Evolutionary conservation across 164 flowering plant species (phyloP).

Genomic region (Vitis rupestris): DNA sequence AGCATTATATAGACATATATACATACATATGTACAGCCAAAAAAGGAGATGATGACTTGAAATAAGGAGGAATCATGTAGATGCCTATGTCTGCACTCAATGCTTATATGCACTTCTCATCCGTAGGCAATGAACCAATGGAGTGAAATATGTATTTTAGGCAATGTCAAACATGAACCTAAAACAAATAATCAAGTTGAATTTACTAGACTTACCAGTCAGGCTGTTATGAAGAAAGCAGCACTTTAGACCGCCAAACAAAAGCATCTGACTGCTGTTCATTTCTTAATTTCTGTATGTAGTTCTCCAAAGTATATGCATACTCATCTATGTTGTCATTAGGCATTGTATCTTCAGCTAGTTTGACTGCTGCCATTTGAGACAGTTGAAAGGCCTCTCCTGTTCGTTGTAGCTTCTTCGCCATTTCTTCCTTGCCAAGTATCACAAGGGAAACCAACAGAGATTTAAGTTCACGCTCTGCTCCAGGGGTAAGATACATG

Average conservation of each 20-base stretch:
- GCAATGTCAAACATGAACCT: background rate
- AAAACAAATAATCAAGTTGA: background rate
- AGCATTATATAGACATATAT: too few relatives aligned
- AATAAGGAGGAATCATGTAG: too few relatives aligned
- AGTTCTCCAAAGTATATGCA: constrained; percentile 54
- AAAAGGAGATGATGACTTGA: too few relatives aligned
- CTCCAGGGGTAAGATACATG: constrained; percentile 69
- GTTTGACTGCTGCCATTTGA: constrained; percentile 76
- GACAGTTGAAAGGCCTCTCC: constrained; percentile 69
- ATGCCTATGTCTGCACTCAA: background rate
- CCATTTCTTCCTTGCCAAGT: constrained; percentile 73
- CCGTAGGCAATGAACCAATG: background rate
- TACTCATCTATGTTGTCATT: constrained; percentile 58
- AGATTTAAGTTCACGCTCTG: constrained; percentile 71
- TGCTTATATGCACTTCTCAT: background rate
- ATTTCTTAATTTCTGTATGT: constrained; percentile 35
- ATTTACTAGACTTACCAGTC: constrained; percentile 8
- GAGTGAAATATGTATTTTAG: background rate
- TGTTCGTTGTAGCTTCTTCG: constrained; percentile 72
- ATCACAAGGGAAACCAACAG: constrained; percentile 61
- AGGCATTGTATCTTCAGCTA: constrained; percentile 71
- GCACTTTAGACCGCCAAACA: constrained; percentile 65
- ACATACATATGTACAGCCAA: too few relatives aligned
- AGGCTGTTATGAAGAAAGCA: constrained; percentile 37
- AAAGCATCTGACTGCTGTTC: constrained; percentile 49